Base-by-base conservation (phyloP, 345 rosid genomes). In the Lepidium sativum region DNA sequence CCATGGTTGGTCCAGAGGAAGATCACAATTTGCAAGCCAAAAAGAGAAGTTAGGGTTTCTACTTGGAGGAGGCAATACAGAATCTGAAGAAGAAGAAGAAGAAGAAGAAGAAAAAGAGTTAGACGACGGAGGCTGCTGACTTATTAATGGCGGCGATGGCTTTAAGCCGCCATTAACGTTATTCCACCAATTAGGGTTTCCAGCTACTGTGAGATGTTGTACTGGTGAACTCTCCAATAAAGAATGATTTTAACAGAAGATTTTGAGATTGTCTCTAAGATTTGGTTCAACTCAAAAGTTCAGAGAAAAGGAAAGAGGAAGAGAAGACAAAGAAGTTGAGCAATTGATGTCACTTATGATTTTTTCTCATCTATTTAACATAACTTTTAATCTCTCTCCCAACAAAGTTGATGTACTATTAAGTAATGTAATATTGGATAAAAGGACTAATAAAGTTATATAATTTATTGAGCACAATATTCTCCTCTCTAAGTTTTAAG, bases 101-200 rank as follows among this genome's bases (percentile, higher is more conserved):
- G 75, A 71, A 34, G 78, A 83, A 5, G 77, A 66, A 32, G 77
- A 35, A 5, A 81, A 63, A 25, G 86, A 63, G 13, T 74, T 80
- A 20, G 58, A 44, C 37, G 82, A 84, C 11, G 58, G 68, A 16
- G 68, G 76, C n/a, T 77, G 85, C 44, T 74, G 37, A 13, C 1
- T 20, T 10, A 55, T 55, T 0, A 37, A 37, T 39, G 75, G 80
- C 23, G 76, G 63, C 5, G 87, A 85, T 25, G 85, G 88, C 72
- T 77, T 78, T 77, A 56, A 78, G 31, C 65, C 77, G 62, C 62
- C 72, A 71, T 69, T 83, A 66, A 79, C 78, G 53, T 69, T 82
- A 10, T 32, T 41, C 88, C 91, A 87, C 86, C 78, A 82, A 55
- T 74, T 87, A 79, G 82, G 89, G 88, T 85, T 89, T 67, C 85